Evolutionary conservation across 768 basidiomycete species (phyloP).

Genomic region (Inosperma sp.): DNA sequence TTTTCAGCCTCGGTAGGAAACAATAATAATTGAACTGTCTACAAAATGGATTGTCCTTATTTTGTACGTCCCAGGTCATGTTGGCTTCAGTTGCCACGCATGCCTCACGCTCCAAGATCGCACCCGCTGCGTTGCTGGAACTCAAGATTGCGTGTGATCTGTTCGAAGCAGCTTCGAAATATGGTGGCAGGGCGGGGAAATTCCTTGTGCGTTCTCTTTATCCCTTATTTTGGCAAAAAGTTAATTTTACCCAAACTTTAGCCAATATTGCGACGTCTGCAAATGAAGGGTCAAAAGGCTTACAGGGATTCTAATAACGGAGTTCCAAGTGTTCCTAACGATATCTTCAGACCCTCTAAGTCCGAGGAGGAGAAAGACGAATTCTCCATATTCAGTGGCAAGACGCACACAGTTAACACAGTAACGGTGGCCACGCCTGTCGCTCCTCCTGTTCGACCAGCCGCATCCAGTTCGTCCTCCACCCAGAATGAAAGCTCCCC

Average conservation of each 20-base stretch:
- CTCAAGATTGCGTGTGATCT: conserved; percentile 58
- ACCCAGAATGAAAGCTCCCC: conserved; percentile 31
- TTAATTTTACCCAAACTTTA: conserved; percentile 22
- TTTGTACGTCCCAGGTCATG: conserved; percentile 62
- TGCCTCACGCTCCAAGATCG: conserved; percentile 60
- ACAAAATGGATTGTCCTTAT: too few relatives aligned
- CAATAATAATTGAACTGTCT: too few relatives aligned
- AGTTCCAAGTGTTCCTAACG: conserved; percentile 41
- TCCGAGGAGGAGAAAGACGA: conserved; percentile 55
- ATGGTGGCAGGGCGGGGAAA: conserved; percentile 65
- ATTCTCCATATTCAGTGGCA: conserved; percentile 71
- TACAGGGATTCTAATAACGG: conserved; percentile 47
- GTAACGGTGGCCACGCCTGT: conserved; percentile 29
- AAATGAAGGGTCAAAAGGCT: conserved; percentile 54
- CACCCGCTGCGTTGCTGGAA: conserved; percentile 64
- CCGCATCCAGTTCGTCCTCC: conserved; percentile 15
- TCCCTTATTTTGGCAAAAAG: background rate
- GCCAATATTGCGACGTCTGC: conserved; percentile 63
- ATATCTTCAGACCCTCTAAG: conserved; percentile 55
- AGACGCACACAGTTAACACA: conserved; percentile 58
- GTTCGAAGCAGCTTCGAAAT: conserved; percentile 56
- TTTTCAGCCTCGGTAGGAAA: conserved; percentile 57
- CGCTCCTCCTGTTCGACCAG: conserved; percentile 10
- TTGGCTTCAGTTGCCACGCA: conserved; percentile 73
- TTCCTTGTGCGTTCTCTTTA: conserved; percentile 55